Evolutionary conservation across 2,329 filamentous ascomycete species (phyloP).

Genomic region (Fusarium sulawesiense): DNA sequence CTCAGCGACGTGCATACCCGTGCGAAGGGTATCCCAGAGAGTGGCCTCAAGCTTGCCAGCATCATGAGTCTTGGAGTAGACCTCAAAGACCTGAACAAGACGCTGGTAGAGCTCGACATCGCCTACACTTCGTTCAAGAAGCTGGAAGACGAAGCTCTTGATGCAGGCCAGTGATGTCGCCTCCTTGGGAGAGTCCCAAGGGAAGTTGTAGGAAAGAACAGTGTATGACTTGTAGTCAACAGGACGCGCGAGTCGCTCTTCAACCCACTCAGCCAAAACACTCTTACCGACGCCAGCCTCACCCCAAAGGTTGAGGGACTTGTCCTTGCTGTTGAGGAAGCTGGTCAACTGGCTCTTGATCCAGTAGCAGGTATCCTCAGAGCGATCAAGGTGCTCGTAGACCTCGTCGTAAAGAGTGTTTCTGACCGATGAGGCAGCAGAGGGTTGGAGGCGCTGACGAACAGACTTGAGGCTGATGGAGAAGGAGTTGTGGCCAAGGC

Average conservation of each 20-base stretch:
- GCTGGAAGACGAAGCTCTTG: slow-evolving; percentile 53
- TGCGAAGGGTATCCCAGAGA: slow-evolving; percentile 52
- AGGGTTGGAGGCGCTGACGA: slow-evolving; percentile 49
- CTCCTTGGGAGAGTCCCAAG: slow-evolving; percentile 48
- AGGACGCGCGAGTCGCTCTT: slow-evolving; percentile 54
- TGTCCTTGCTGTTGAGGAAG: slow-evolving; percentile 51
- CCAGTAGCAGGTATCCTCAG: slow-evolving; percentile 56
- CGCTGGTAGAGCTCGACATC: slow-evolving; percentile 51
- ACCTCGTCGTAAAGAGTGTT: slow-evolving; percentile 50
- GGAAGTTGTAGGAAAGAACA: slow-evolving; percentile 53
- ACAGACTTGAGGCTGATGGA: slow-evolving; percentile 47
- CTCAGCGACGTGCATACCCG: slow-evolving; percentile 49
- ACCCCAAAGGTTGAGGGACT: slow-evolving; percentile 52
- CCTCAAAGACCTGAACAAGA: slow-evolving; percentile 45
- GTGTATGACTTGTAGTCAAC: slow-evolving; percentile 51
- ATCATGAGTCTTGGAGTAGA: slow-evolving; percentile 39
- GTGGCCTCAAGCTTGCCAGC: slow-evolving; percentile 44
- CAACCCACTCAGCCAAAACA: slow-evolving; percentile 54
- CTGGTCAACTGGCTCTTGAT: slow-evolving; percentile 50
- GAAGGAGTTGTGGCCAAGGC: slow-evolving; percentile 44
- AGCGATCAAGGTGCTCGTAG: slow-evolving; percentile 51
- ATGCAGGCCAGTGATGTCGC: slow-evolving; percentile 50
- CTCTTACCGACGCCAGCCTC: slow-evolving; percentile 52
- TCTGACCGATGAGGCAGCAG: slow-evolving; percentile 43
- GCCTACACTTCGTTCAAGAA: slow-evolving; percentile 54